Base-by-base conservation (phyloP, 768 basidiomycete species). In the Phylloporus rhodoxanthus region DNA sequence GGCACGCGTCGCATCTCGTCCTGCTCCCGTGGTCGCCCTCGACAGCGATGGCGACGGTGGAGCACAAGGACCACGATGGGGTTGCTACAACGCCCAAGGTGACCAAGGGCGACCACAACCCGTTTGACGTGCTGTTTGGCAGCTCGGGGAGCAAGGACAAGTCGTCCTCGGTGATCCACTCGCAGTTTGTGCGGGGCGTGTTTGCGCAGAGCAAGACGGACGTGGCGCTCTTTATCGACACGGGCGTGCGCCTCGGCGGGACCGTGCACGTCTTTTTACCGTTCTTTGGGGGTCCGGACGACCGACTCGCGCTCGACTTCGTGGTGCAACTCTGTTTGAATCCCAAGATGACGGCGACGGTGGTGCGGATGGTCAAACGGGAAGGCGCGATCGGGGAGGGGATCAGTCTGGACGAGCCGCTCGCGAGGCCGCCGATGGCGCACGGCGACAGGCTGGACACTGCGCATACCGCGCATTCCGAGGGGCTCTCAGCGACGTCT, bases 251-350 rank as follows among this genome's bases (percentile, higher is more conserved):
- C 19, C 2, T 49, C 23, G 65, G 65, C 40, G 69, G 68, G 34
- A 65, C 59, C 8, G 76, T 82, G 59, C 87, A 91, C 61, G 57
- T 97, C 13, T 87, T 91, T 68, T 60, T 96, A 11, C 88, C 91
- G 0, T 97, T 97, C 78, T 88, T 91, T 64, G 95, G 95, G 20
- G 95, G 95, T 0, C 87, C 91, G 0, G 95, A 98, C 65, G 94
- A 96, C 63, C 76, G 95, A 3, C 74, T 92, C 15, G 90, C 91
- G 0, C 70, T 98, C 30, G 81, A 87, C 26, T 82, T 97, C 57
- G 85, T 89, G 20, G 78, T 86, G 13, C 93, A 94, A 67, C 70
- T 96, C 25, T 94, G 89, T 64, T 71, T 76, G 50, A 85, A 84
- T 55, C 72, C 78, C 11, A 72, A 70, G 48, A 75, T 88, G 11